A percentile compares a stretch with the other conserved stretches of the same genome.
Evolutionary conservation across 805 yeast species (phyloP).

Genomic region (Hanseniaspora meyeri): DNA sequence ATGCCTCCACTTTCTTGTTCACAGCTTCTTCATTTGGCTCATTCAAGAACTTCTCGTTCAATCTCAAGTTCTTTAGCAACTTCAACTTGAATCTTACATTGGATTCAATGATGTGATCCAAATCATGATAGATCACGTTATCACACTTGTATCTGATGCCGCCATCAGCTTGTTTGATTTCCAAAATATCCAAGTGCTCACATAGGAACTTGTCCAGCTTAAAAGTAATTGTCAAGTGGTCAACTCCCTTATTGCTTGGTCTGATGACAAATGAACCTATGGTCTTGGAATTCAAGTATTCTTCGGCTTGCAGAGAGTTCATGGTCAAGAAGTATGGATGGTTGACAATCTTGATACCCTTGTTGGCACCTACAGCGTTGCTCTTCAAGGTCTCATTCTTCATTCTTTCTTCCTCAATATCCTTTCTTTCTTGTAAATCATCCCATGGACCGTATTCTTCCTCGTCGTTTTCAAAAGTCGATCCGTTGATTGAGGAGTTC

Average conservation of each 20-base stretch:
- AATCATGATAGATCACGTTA: slow-evolving; percentile 58
- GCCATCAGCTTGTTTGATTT: slow-evolving; percentile 51
- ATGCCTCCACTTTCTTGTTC: slow-evolving; percentile 73
- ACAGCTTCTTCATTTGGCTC: slow-evolving; percentile 54
- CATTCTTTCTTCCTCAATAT: slow-evolving; percentile 48
- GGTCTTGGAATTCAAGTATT: slow-evolving; percentile 71
- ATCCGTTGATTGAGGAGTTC: slow-evolving; percentile 27
- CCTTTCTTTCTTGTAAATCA: slow-evolving; percentile 56
- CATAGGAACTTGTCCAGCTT: slow-evolving; percentile 81
- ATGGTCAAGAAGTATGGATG: slow-evolving; percentile 85
- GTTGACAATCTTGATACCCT: slow-evolving; percentile 61
- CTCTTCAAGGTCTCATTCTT: slow-evolving; percentile 24
- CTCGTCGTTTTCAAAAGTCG: slow-evolving; percentile 21
- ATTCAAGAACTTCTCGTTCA: slow-evolving; percentile 75
- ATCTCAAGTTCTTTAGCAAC: slow-evolving; percentile 70
- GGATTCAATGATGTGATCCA: slow-evolving; percentile 83
- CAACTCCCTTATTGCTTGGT: slow-evolving; percentile 83
- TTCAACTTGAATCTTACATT: slow-evolving; percentile 75
- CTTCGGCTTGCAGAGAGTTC: slow-evolving; percentile 81
- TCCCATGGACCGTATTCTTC: slow-evolving; percentile 70
- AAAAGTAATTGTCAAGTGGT: slow-evolving; percentile 90
- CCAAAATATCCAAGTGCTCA: slow-evolving; percentile 82
- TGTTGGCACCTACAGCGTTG: slow-evolving; percentile 32
- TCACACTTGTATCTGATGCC: slow-evolving; percentile 58
- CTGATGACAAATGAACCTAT: slow-evolving; percentile 90